Conservation (phyloP, 2,329 filamentous ascomycete species). For the Dendryphion nanum region DNA sequence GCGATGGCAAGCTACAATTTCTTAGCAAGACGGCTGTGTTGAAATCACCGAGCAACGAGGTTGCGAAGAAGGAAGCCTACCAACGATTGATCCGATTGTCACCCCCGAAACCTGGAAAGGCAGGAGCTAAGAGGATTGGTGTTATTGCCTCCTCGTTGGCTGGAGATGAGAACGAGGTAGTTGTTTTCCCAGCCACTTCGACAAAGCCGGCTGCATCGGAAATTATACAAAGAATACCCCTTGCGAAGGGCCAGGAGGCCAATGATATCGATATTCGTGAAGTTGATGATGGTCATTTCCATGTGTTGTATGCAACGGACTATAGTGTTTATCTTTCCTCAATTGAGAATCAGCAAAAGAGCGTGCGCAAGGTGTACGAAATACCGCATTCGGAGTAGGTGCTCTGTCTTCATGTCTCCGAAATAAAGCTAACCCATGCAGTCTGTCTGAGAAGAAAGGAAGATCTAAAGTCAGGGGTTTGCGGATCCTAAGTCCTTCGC, state of each 20-base stretch:
- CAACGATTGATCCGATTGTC: slow-evolving; percentile 60
- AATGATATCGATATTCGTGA: slow-evolving; percentile 71
- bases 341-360: slow-evolving; percentile 28
- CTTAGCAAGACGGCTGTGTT: slow-evolving; percentile 55
- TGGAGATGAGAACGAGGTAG: slow-evolving; percentile 68
- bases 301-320: slow-evolving; percentile 76
- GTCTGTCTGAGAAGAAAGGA: slow-evolving; percentile 34
- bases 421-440: neutral
- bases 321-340: slow-evolving; percentile 62
- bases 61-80: slow-evolving; percentile 56
- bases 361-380: slow-evolving; percentile 30
- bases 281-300: slow-evolving; percentile 61
- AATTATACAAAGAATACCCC: slow-evolving; percentile 53
- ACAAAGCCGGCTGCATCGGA: slow-evolving; percentile 40
- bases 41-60: slow-evolving; percentile 34
- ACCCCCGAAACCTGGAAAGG: slow-evolving; percentile 48
- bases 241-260: slow-evolving; percentile 55
- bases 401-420: slow-evolving; percentile 22
- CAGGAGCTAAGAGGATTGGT: slow-evolving; percentile 63
- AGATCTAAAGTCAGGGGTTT: slow-evolving; percentile 56
- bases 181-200: slow-evolving; percentile 70
- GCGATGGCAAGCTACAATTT: slow-evolving; percentile 40
- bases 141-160: slow-evolving; percentile 77
- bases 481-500: slow-evolving; percentile 54
- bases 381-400: slow-evolving; percentile 28